phyloP scores from a whole-genome alignment of 192 early-diverging fungal genomes.

The Bifiguratus adelaidae region DNA sequence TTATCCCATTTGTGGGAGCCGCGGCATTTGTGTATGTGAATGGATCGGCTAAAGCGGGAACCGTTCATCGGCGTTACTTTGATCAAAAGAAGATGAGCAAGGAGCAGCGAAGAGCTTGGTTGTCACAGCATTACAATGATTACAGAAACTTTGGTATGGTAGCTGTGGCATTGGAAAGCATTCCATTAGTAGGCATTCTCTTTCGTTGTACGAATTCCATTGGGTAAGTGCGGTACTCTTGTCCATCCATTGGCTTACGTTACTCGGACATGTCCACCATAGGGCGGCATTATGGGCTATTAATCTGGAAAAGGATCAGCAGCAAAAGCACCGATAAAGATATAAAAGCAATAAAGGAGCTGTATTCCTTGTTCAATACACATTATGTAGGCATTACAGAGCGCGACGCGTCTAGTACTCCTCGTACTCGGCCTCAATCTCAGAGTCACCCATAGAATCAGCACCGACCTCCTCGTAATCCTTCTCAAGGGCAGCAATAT shows the following conservation, averaged over 20 bases:
- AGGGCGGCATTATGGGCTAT: too few species aligned
- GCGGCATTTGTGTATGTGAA: constrained; percentile 27
- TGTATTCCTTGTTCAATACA: too few species aligned
- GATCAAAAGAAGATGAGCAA: constrained; percentile 23
- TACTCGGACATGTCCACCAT: too few species aligned
- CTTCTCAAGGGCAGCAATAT: constrained; percentile 99
- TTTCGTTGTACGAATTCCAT: constrained; percentile 38
- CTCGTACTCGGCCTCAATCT: constrained; percentile 49
- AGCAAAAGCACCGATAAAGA: too few species aligned
- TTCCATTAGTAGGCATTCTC: constrained; percentile 29
- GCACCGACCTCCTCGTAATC: constrained; percentile 99
- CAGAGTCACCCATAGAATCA: constrained; percentile 83
- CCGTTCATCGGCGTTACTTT: constrained; percentile 29
- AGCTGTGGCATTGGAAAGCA: constrained; percentile 28
- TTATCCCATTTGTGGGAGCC: constrained; percentile 26
- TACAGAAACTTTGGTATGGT: constrained; percentile 32
- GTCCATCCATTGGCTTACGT: too few species aligned
- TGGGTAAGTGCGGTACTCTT: constrained; percentile 36
- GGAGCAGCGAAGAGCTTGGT: constrained; percentile 20
- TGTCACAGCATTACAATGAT: constrained; percentile 13
- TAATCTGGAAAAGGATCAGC: too few species aligned
- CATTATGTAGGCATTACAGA: too few species aligned
- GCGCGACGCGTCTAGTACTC: too few species aligned
- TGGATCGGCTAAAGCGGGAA: constrained; percentile 18
- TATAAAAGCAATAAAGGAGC: too few species aligned